phyloP scores from a whole-genome alignment of 768 basidiomycete species.

The Macrolepiota dolichaula region DNA sequence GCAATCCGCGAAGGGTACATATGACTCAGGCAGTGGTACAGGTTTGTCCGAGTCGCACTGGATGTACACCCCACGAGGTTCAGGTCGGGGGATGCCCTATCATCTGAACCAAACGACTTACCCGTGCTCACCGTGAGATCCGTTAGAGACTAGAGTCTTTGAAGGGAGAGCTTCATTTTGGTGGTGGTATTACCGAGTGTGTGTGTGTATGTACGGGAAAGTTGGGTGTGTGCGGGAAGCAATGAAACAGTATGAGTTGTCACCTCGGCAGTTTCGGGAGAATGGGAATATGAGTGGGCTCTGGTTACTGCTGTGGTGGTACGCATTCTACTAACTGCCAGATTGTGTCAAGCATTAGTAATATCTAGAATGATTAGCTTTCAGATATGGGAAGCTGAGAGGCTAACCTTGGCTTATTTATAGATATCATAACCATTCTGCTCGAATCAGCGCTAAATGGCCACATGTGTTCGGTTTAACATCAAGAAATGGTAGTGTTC shows the following conservation, averaged over 20 bases:
- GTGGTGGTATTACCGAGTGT: neutral
- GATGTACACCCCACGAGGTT: neutral
- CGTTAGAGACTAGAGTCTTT: neutral
- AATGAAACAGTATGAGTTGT: neutral
- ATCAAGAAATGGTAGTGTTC: neutral
- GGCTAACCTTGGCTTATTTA: constrained; percentile 1
- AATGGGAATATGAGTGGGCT: neutral
- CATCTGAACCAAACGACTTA: neutral
- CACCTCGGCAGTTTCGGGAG: neutral
- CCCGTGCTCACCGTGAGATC: constrained; percentile 6
- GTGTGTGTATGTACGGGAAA: neutral
- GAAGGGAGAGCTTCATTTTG: neutral
- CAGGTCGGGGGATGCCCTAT: neutral
- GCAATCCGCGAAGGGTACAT: neutral
- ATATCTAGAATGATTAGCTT: constrained; percentile 1
- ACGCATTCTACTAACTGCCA: neutral
- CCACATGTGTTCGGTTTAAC: neutral
- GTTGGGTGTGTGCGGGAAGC: neutral
- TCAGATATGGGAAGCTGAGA: constrained; percentile 1
- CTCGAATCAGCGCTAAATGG: neutral
- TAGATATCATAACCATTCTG: neutral
- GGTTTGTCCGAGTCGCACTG: neutral
- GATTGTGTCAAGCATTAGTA: neutral
- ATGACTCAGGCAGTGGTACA: constrained; percentile 5
- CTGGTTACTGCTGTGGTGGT: neutral